phyloP scores from a whole-genome alignment of 208 protist genomes.

The Crithidia thermophila region DNA sequence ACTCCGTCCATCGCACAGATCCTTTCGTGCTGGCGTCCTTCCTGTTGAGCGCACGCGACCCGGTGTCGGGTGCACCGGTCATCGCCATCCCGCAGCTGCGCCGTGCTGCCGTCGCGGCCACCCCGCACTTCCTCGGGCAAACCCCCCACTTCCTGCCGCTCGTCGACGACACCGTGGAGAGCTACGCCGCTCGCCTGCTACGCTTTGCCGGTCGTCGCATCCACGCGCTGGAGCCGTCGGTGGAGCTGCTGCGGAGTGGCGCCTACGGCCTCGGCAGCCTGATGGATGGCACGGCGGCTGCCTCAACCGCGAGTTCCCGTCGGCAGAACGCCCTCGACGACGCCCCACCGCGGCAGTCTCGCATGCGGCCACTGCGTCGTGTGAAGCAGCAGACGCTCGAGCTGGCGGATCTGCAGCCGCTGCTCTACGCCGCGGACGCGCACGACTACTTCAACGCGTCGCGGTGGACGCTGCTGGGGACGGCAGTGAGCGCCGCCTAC shows the following conservation, averaged over 20 bases:
- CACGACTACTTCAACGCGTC: constrained; percentile 49
- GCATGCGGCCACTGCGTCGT: constrained; percentile 39
- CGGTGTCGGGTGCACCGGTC: constrained; percentile 8
- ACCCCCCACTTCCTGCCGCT: constrained; percentile 22
- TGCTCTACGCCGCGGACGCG: constrained; percentile 72
- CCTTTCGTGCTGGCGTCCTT: constrained; percentile 55
- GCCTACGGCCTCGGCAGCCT: neutral
- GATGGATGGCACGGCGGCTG: neutral
- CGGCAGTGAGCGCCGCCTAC: constrained; percentile 22
- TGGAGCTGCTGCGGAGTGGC: constrained; percentile 29
- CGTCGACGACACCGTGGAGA: constrained; percentile 37
- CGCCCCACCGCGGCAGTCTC: constrained; percentile 17
- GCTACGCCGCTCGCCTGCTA: constrained; percentile 32
- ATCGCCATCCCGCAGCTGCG: constrained; percentile 45
- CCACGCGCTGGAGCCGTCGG: constrained; percentile 16
- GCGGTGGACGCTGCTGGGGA: constrained; percentile 38
- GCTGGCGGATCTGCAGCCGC: constrained; percentile 46
- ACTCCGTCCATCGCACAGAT: constrained; percentile 51
- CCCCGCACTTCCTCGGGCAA: constrained; percentile 31
- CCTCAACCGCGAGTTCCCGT: neutral
- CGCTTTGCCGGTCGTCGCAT: constrained; percentile 27
- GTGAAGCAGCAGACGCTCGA: constrained; percentile 45
- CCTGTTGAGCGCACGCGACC: constrained; percentile 27
- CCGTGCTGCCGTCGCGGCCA: constrained; percentile 23
- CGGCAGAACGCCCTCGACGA: constrained; percentile 19